Evolutionary conservation across 306 rosid genomes (phyloP).

Genomic region (Fragaria iinumae): DNA sequence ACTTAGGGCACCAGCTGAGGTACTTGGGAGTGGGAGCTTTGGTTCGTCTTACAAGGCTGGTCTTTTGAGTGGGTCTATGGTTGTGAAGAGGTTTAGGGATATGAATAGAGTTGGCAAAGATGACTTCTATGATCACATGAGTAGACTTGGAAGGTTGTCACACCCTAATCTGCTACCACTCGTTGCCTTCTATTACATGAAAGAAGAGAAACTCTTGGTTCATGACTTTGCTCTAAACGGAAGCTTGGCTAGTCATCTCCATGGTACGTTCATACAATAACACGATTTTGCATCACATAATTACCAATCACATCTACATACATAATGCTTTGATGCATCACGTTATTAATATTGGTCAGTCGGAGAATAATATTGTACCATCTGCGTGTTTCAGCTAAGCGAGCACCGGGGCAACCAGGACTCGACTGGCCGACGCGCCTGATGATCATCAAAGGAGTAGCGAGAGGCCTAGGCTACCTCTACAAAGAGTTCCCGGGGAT

Average conservation of each 20-base stretch:
- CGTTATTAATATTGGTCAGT: no score
- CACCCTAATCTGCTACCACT: slow-evolving; percentile 46
- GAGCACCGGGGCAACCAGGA: slow-evolving; percentile 30
- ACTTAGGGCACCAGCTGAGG: slow-evolving; percentile 76
- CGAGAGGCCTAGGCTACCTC: slow-evolving; percentile 51
- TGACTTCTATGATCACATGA: slow-evolving; percentile 66
- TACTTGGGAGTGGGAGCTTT: slow-evolving; percentile 77
- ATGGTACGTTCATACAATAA: slow-evolving; percentile 20
- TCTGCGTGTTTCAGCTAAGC: slow-evolving; percentile 34
- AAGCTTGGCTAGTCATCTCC: slow-evolving; percentile 44
- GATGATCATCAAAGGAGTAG: slow-evolving; percentile 79
- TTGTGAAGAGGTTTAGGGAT: slow-evolving; percentile 77
- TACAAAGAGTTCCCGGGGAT: slow-evolving; percentile 50
- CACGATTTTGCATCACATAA: not conserved
- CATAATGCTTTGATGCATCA: no score
- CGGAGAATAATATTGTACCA: no score
- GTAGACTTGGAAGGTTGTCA: slow-evolving; percentile 45
- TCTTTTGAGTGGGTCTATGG: slow-evolving; percentile 56
- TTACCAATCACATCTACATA: not conserved
- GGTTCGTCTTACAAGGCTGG: slow-evolving; percentile 79
- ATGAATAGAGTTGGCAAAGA: slow-evolving; percentile 59
- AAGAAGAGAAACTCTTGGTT: slow-evolving; percentile 45
- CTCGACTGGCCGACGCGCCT: slow-evolving; percentile 70
- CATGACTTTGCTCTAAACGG: slow-evolving; percentile 39
- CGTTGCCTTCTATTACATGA: slow-evolving; percentile 38